Percentiles rank a stretch among this genome's conserved stretches.
These are phyloP conservation scores for Calamus simplicifolius DNA, from an alignment of 176 grass and related monocot species.

Conservation along the genomic window DNA sequence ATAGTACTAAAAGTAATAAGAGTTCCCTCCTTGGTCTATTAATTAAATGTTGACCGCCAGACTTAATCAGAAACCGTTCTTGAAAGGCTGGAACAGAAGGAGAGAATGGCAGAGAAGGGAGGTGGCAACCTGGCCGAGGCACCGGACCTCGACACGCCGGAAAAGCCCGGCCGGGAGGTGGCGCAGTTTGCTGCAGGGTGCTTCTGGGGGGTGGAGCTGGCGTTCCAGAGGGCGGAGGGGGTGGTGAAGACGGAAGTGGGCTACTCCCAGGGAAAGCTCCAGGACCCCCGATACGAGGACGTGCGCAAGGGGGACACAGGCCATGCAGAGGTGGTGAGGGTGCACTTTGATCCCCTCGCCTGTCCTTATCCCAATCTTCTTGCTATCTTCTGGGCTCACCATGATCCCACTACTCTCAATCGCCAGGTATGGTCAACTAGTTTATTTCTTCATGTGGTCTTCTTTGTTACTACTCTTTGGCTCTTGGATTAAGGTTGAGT, in stretches of 20 bases:
- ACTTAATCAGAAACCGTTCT: too few species aligned
- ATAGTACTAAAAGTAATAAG: too few species aligned
- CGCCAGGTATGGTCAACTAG: constrained; percentile 34
- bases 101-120: neutral
- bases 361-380: constrained; percentile 64
- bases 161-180: constrained; percentile 37
- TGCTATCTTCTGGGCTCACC: constrained; percentile 74
- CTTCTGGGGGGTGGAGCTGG: constrained; percentile 96
- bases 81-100: too few species aligned
- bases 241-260: constrained; percentile 87
- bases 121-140: constrained; percentile 29
- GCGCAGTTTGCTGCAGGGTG: constrained; percentile 91
- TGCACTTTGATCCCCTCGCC: constrained; percentile 58
- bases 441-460: too few species aligned
- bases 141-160: constrained; percentile 46
- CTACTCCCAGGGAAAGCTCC: constrained; percentile 61
- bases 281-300: constrained; percentile 48
- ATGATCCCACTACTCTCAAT: constrained; percentile 79
- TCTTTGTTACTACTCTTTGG: too few species aligned
- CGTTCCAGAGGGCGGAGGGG: constrained; percentile 67
- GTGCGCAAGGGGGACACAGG: constrained; percentile 57
- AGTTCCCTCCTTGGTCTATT: too few species aligned
- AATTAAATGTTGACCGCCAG: too few species aligned
- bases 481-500: too few species aligned
- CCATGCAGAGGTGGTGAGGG: constrained; percentile 75